Base-by-base conservation (phyloP, 2,329 filamentous ascomycete genomes). In the Xylaria multiplex region DNA sequence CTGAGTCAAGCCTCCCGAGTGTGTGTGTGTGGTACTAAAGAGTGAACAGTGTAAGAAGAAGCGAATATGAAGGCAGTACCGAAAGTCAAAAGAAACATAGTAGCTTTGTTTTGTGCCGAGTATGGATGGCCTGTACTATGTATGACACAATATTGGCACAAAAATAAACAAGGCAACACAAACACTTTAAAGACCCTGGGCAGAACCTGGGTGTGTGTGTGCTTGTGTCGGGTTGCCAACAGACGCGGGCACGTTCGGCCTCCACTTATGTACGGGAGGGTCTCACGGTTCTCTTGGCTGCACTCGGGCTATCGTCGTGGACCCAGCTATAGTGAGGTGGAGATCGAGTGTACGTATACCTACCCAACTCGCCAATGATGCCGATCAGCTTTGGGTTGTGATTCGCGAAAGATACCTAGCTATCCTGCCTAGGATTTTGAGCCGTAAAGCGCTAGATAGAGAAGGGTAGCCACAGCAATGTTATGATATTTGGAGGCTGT, bases 321-420 rank as follows among this genome's bases (percentile, higher is more conserved):
- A 65, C 63, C 66, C 66, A 68, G 66, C 61, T 14, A 54, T 40
- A 50, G 62, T 50, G 2, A 56, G 42, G 53, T 53, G 49, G 46
- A 57, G 61, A 58, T 46, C 50, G 53, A 49, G 42, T 54, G 37
- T 60, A 54, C 24, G 11, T 40, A 40, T 14, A 40, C 8, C 11
- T 40, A 14, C 37, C 37, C 48, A 65, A 50, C 57, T 52, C n/a
- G 32, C 22, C 61, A 42, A 46, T 19, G 50, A 9, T 6, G 27
- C 13, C 16, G 43, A 49, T 58, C 46, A 46, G 27, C n/a, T 45
- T 42, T 37, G 30, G 30, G 32, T 24, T 32, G 35, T 46, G 37
- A 60, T 60, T 64, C n/a, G 62, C 42, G 8, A 14, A 52, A 52
- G 27, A 53, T 52, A 45, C 9, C 35, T 27, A 45, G 13, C 14